Evolutionary conservation across 306 rosid species (phyloP).

Genomic region (Phaseolus lunatus): DNA sequence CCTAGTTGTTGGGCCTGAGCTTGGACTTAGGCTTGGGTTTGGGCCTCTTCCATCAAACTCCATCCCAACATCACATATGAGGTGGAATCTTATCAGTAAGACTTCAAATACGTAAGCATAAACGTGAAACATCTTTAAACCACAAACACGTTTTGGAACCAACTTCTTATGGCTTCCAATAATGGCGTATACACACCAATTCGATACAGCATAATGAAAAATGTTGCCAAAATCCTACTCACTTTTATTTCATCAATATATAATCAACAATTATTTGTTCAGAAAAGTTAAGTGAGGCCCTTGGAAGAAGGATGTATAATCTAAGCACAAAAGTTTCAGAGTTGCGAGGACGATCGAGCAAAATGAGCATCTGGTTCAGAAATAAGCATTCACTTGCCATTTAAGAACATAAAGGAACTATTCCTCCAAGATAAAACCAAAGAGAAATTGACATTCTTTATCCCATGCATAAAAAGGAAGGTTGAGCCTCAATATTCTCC

Average conservation of each 20-base stretch:
- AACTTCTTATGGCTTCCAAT: not conserved
- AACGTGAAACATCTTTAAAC: not conserved
- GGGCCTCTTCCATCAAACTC: no score
- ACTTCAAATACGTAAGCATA: not conserved
- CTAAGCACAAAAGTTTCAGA: no score
- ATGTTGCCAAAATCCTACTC: not conserved
- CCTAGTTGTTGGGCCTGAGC: no score
- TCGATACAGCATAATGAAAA: not conserved
- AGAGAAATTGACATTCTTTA: slow-evolving; percentile 22
- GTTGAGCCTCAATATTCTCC: slow-evolving; percentile 19
- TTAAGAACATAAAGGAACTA: slow-evolving; percentile 1
- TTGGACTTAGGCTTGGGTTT: no score
- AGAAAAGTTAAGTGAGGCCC: not conserved
- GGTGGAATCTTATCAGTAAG: not conserved
- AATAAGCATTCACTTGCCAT: not conserved
- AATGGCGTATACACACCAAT: not conserved
- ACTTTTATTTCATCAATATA: not conserved
- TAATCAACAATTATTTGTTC: not conserved
- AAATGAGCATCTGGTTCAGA: not conserved
- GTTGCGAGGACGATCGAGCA: no score
- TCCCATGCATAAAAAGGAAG: slow-evolving; percentile 9
- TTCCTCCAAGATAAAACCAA: slow-evolving; percentile 8
- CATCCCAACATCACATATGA: not conserved
- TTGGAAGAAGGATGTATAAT: not conserved
- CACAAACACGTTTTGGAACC: not conserved